Base-by-base conservation (phyloP, 2,329 filamentous ascomycete species). In the Trichophyton verrucosum region DNA sequence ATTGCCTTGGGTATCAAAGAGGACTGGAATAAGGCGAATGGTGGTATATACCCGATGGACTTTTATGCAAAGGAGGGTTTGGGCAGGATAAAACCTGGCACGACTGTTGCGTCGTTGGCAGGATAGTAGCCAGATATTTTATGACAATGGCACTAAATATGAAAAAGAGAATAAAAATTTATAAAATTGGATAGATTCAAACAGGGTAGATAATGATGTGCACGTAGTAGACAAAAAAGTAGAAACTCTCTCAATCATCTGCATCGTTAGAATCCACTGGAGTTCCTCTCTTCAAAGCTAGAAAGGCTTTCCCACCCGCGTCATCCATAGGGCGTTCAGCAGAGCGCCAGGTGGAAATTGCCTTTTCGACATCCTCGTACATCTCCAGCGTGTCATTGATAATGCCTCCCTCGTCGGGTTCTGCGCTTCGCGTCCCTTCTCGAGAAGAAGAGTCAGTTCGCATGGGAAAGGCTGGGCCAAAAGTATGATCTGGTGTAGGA, bases 31-130 rank as follows among this genome's bases (percentile, higher is more conserved):
- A 80, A 78, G 61, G 74, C 71, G 13, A 81, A 80, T 56, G 72
- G 74, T 47, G 87, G 84, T 1, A 81, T 90, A 13, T 99, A 99
- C 76, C 92, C 91, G 0, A 99, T 99, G 94, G 91, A 99, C 73
- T 99, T 95, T 71, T 99, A 99, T 75, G 91, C 86, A 0, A 92
- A 87, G 72, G 89, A 96, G 53, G 94, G 94, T 0, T 71, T 99
- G 60, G 94, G 92, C 1, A 84, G 94, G 72, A 91, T 88, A 36
- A 91, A 80, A 70, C 73, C 66, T 40, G 46, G 17, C 24, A 20
- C 36, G 49, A 24, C 61, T 5, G 33, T 62, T 20, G 30, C 61
- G 9, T 60, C 58, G 33, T 46, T 42, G n/a, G 61, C 53, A 8
- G 59, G 61, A 60, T 22, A 51, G 44, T 22, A 15, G n/a, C 9